Evolutionary conservation across 805 yeast species (phyloP).

Genomic region (Scheffersomyces lignosus): DNA sequence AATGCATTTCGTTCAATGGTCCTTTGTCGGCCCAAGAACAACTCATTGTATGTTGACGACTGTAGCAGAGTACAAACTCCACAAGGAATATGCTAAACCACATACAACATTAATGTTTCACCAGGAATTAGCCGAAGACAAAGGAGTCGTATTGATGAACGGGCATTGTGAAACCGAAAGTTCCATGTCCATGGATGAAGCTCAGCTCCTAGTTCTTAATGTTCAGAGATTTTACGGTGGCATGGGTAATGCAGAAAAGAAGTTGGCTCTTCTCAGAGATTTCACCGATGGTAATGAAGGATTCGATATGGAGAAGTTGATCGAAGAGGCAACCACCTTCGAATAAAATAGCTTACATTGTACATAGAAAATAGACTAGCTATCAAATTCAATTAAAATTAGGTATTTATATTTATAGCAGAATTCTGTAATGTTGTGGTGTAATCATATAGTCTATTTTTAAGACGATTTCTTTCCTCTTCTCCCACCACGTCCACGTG

Average conservation of each 20-base stretch:
- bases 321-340: constrained; percentile 71
- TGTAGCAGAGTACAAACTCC: constrained; percentile 86
- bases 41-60: constrained; percentile 90
- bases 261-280: constrained; percentile 56
- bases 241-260: constrained; percentile 45
- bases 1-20: constrained; percentile 93
- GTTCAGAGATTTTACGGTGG: constrained; percentile 86
- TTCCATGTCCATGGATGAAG: constrained; percentile 66
- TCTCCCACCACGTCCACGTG: background rate
- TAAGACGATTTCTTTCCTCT: background rate
- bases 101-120: constrained; percentile 91
- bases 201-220: constrained; percentile 73
- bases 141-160: constrained; percentile 77
- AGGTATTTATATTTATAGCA: too few relatives aligned
- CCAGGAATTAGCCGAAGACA: constrained; percentile 62
- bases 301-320: constrained; percentile 68
- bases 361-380: too few relatives aligned
- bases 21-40: constrained; percentile 78
- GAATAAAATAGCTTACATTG: constrained; percentile 42
- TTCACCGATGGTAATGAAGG: constrained; percentile 68
- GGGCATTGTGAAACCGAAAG: constrained; percentile 77
- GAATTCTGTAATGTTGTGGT: too few relatives aligned
- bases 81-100: constrained; percentile 89
- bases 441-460: too few relatives aligned
- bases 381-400: too few relatives aligned